phyloP scores from a whole-genome alignment of 495 filamentous ascomycete species.

The Annulohypoxylon maeteangense region DNA sequence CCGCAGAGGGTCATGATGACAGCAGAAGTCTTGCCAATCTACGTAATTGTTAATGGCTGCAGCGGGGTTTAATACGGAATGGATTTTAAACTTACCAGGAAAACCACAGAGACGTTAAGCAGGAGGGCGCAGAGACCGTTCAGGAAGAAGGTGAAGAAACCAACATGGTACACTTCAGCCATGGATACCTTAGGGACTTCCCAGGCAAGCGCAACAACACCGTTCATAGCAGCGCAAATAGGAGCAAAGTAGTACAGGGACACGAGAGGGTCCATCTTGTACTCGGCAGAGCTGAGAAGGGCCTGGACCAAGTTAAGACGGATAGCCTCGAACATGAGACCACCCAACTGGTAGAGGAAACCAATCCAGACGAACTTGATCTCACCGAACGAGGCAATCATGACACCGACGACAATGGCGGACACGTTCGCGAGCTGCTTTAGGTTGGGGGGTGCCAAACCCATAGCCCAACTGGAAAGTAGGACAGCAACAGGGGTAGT shows the following conservation, averaged over 20 bases:
- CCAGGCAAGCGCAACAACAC: slow-evolving; percentile 77
- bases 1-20: slow-evolving; percentile 97
- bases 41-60: slow-evolving; percentile 41
- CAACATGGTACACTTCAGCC: slow-evolving; percentile 78
- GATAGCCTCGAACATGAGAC: slow-evolving; percentile 89
- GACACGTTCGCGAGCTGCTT: slow-evolving; percentile 87
- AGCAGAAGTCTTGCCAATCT: slow-evolving; percentile 98
- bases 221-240: slow-evolving; percentile 91
- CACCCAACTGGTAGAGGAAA: slow-evolving; percentile 85
- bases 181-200: slow-evolving; percentile 78
- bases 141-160: slow-evolving; percentile 75
- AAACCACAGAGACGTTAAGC: slow-evolving; percentile 93
- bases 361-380: slow-evolving; percentile 90
- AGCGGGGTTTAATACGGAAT: background rate
- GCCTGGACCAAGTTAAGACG: slow-evolving; percentile 92
- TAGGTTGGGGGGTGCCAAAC: slow-evolving; percentile 78
- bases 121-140: slow-evolving; percentile 88
- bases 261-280: slow-evolving; percentile 97
- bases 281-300: slow-evolving; percentile 87
- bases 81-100: slow-evolving; percentile 73
- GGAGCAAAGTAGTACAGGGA: slow-evolving; percentile 97
- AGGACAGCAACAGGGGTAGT: slow-evolving; percentile 92
- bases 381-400: slow-evolving; percentile 91
- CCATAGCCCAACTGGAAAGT: slow-evolving; percentile 83
- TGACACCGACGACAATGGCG: slow-evolving; percentile 87